Evolutionary conservation across 2,329 filamentous ascomycete genomes (phyloP).

Genomic region (Cordyceps farinosa): DNA sequence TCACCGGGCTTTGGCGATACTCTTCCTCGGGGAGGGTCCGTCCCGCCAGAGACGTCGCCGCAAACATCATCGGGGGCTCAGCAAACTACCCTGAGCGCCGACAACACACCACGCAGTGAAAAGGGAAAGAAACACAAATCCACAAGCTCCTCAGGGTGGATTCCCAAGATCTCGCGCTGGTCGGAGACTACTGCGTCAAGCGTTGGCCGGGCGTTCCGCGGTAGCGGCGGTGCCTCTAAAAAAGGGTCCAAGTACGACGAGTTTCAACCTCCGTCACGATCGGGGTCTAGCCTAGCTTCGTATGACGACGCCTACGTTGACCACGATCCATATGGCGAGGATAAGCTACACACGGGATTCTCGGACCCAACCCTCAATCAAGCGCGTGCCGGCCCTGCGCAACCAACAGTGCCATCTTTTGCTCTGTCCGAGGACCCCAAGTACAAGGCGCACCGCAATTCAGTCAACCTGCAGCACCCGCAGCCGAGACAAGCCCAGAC

Average conservation of each 20-base stretch:
- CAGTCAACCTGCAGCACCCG: conserved; percentile 73
- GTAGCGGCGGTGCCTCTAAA: conserved; percentile 54
- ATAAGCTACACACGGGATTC: conserved; percentile 57
- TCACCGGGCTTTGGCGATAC: conserved; percentile 54
- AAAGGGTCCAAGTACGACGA: conserved; percentile 60
- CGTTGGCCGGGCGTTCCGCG: conserved; percentile 71
- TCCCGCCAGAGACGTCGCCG: conserved; percentile 57
- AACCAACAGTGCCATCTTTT: conserved; percentile 13
- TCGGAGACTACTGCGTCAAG: conserved; percentile 94
- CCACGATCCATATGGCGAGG: conserved; percentile 54
- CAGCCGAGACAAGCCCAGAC: conserved; percentile 72
- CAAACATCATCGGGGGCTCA: conserved; percentile 43
- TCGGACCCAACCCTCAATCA: conserved; percentile 48
- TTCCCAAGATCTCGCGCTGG: conserved; percentile 95
- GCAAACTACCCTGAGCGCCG: conserved; percentile 56
- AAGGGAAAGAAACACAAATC: conserved; percentile 88
- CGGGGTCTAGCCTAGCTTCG: conserved; percentile 68
- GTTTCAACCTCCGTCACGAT: conserved; percentile 62
- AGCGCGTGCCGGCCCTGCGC: conserved; percentile 13
- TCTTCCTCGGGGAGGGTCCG: conserved; percentile 47
- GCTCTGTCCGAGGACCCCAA: conserved; percentile 61
- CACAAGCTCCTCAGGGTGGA: conserved; percentile 70
- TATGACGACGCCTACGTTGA: conserved; percentile 59
- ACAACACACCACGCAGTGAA: conserved; percentile 71
- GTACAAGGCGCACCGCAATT: conserved; percentile 78